Conservation (phyloP, 2,329 filamentous ascomycete species). For the Diaporthe longicolla region DNA sequence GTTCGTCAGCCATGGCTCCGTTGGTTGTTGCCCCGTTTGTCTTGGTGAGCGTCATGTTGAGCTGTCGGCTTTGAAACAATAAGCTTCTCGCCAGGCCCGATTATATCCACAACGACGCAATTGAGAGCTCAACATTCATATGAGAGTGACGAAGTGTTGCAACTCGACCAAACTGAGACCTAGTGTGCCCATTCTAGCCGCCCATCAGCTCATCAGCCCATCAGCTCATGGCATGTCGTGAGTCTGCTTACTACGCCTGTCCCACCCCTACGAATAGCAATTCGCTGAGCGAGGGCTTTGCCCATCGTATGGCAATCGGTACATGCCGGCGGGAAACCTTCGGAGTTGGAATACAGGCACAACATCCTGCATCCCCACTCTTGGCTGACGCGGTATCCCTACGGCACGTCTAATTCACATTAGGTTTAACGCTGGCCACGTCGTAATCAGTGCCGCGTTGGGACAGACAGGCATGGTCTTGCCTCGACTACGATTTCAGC, state of each 20-base stretch:
- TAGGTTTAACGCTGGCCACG: neutral
- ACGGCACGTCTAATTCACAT: too few relatives aligned
- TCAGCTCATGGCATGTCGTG: slow-evolving; percentile 20
- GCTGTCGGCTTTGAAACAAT: neutral
- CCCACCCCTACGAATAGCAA: neutral
- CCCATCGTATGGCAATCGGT: slow-evolving; percentile 1
- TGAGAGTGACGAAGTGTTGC: neutral
- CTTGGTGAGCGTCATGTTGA: slow-evolving; percentile 20
- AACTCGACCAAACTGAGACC: neutral
- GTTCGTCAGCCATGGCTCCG: neutral
- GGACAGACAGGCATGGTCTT: neutral
- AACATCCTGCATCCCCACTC: slow-evolving; percentile 5
- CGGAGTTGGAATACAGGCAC: neutral
- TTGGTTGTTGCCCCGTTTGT: neutral
- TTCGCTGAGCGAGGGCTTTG: neutral
- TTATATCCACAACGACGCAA: neutral
- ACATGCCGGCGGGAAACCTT: neutral
- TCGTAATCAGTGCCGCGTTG: neutral
- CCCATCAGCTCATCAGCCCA: slow-evolving; percentile 2
- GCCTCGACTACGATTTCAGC: neutral
- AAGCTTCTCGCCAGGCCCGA: neutral
- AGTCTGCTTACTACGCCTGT: slow-evolving; percentile 8
- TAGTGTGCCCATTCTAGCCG: neutral
- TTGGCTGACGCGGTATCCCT: neutral
- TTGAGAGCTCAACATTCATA: neutral